Conservation (phyloP, 495 filamentous ascomycete genomes). For the Neurospora sp. region DNA sequence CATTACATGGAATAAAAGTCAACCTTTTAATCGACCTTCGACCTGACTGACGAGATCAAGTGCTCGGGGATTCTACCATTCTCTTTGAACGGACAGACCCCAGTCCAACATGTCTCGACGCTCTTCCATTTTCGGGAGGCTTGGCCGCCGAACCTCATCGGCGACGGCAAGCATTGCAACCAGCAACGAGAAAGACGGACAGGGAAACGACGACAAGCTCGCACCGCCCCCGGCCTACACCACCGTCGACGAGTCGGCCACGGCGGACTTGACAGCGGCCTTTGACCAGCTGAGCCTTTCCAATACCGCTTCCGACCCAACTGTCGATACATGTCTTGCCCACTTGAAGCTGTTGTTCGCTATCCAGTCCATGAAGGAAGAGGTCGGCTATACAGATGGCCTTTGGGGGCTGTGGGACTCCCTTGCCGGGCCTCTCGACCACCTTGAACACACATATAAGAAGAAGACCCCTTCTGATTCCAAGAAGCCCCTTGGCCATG, state of each 20-base stretch:
- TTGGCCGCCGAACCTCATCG: background rate
- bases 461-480: slow-evolving; percentile 4
- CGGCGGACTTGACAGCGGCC: slow-evolving; percentile 26
- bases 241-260: background rate
- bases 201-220: background rate
- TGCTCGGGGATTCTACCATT: background rate
- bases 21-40: background rate
- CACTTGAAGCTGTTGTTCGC: slow-evolving; percentile 70
- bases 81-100: background rate
- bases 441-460: slow-evolving; percentile 9
- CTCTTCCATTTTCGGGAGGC: background rate
- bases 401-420: slow-evolving; percentile 54
- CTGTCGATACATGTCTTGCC: slow-evolving; percentile 46
- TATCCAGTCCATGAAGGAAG: slow-evolving; percentile 57
- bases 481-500: background rate
- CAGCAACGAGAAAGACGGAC: background rate
- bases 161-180: background rate
- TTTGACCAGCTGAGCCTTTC: slow-evolving; percentile 31
- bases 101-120: slow-evolving; percentile 1
- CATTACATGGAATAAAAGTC: background rate
- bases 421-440: slow-evolving; percentile 22
- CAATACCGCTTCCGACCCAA: slow-evolving; percentile 15
- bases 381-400: slow-evolving; percentile 50
- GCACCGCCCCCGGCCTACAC: slow-evolving; percentile 3
- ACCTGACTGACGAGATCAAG: background rate